These are phyloP conservation scores for Starmerella riodocensis DNA, from an alignment of 805 yeast genomes.

Conservation along the genomic window DNA sequence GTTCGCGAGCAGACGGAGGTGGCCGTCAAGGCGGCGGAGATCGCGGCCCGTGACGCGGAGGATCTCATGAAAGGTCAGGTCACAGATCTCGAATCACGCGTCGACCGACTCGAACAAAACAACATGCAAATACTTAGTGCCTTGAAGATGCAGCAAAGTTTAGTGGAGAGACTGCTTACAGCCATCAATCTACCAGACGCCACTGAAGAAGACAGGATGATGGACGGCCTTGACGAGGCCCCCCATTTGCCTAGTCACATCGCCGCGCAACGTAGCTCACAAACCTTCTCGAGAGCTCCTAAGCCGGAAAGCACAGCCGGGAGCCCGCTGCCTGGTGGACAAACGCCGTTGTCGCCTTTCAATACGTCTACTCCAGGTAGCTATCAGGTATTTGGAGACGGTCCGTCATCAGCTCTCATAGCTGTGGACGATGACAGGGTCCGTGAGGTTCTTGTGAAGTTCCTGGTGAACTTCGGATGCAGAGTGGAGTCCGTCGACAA, in stretches of 20 bases:
- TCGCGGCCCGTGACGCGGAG: slow-evolving; percentile 19
- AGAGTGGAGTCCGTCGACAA: slow-evolving; percentile 86
- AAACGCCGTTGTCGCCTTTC: background rate
- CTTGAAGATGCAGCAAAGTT: slow-evolving; percentile 16
- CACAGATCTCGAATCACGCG: slow-evolving; percentile 12
- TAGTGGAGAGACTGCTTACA: slow-evolving; percentile 14
- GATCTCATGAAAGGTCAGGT: slow-evolving; percentile 9
- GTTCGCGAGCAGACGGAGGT: slow-evolving; percentile 15
- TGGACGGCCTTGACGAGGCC: background rate
- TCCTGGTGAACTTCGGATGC: slow-evolving; percentile 77
- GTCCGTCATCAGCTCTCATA: slow-evolving; percentile 20
- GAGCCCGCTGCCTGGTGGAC: background rate
- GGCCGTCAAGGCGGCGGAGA: slow-evolving; percentile 19
- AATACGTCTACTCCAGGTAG: background rate
- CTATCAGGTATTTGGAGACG: background rate
- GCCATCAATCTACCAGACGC: background rate
- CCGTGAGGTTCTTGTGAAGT: slow-evolving; percentile 70
- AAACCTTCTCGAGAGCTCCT: background rate
- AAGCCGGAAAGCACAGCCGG: background rate
- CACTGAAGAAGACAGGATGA: background rate
- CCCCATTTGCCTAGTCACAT: too few species aligned
- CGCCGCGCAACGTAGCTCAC: background rate
- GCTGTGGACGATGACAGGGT: slow-evolving; percentile 45
- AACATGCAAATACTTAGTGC: slow-evolving; percentile 16
- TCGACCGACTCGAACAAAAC: slow-evolving; percentile 13